phyloP scores from a whole-genome alignment of 1,284 basidiomycete species.

The Fistulina hepatica region DNA sequence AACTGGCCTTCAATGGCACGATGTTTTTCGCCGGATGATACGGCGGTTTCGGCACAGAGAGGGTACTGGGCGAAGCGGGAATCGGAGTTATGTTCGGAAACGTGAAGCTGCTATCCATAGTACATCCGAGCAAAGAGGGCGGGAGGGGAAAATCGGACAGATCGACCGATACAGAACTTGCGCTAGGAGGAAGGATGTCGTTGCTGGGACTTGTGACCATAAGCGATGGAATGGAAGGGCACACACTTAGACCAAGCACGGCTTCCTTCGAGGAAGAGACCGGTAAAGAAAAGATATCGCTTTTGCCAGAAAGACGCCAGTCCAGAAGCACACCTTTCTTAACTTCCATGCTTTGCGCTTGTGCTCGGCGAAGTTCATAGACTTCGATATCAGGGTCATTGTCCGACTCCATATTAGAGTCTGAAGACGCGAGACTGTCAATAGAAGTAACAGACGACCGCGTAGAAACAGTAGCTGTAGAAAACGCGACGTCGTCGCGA shows the following conservation, averaged over 20 bases:
- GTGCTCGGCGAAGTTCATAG: slow-evolving; percentile 34
- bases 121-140: slow-evolving; percentile 16
- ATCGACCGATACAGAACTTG: slow-evolving; percentile 29
- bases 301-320: slow-evolving; percentile 10
- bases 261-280: neutral
- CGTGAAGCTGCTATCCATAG: slow-evolving; percentile 7
- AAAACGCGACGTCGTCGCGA: slow-evolving; percentile 11
- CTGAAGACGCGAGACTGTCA: slow-evolving; percentile 14
- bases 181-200: slow-evolving; percentile 23
- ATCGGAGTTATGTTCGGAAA: no score
- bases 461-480: slow-evolving; percentile 13
- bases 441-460: slow-evolving; percentile 22
- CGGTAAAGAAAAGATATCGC: neutral
- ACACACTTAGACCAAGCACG: slow-evolving; percentile 3
- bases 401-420: slow-evolving; percentile 11
- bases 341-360: slow-evolving; percentile 37
- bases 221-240: slow-evolving; percentile 16
- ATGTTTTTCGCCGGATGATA: no score
- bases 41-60: no score
- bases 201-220: slow-evolving; percentile 29
- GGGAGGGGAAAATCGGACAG: slow-evolving; percentile 36
- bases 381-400: slow-evolving; percentile 22
- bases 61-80: no score
- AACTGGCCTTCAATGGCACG: no score
- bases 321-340: slow-evolving; percentile 33